phyloP scores from a whole-genome alignment of 371 early-diverging fungal genomes.

The Phascolomyces articulosus region DNA sequence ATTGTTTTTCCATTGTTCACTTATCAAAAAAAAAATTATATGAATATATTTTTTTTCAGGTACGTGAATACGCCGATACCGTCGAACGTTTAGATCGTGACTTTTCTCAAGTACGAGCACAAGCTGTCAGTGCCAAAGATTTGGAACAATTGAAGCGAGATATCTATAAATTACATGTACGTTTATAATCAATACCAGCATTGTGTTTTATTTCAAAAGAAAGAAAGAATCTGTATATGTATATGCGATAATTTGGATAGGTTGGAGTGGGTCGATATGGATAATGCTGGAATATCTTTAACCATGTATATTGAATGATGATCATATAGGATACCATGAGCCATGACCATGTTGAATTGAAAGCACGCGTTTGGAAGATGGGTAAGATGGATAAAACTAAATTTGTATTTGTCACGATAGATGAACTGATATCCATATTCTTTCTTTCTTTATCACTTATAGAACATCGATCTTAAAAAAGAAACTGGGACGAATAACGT shows the following conservation, averaged over 20 bases:
- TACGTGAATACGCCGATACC: conserved; percentile 19
- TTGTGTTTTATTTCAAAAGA: too few species aligned
- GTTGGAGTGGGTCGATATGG: too few species aligned
- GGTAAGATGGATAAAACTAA: not conserved
- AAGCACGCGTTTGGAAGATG: conserved; percentile 15
- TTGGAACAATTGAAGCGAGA: conserved; percentile 17
- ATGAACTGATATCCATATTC: too few species aligned
- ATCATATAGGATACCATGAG: conserved; percentile 18
- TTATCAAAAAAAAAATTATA: not conserved
- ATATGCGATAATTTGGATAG: too few species aligned
- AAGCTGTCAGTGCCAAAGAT: conserved; percentile 12
- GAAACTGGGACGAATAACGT: too few species aligned
- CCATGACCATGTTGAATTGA: conserved; percentile 20
- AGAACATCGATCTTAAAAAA: not conserved
- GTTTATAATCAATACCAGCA: not conserved
- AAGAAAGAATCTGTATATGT: too few species aligned
- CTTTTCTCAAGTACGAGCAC: conserved; percentile 9
- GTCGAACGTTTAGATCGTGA: conserved; percentile 22
- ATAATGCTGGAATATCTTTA: too few species aligned
- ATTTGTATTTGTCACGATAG: too few species aligned
- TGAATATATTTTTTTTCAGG: not conserved
- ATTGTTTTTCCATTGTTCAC: too few species aligned
- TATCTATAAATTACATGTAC: conserved; percentile 21
- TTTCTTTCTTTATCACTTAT: not conserved
- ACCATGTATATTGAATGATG: too few species aligned